Base-by-base conservation (phyloP, 805 yeast genomes). In the Lachancea meyersii region DNA sequence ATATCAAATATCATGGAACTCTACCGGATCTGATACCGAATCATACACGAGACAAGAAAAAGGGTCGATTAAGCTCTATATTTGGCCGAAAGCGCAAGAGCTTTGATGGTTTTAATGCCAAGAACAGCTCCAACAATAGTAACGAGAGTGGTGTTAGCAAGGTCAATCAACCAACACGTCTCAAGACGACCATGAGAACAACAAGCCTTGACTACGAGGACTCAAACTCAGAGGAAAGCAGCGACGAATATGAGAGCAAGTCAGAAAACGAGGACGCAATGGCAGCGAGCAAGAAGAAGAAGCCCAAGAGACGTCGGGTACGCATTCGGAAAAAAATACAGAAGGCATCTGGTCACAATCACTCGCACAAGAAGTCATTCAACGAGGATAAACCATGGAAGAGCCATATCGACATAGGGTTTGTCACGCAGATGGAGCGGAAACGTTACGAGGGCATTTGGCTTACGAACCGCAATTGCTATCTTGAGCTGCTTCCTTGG, bases 361-460 rank as follows among this genome's bases (percentile, higher is more conserved):
- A 39, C 18, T 31, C 41, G 9, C 37, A 37, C 24, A 67, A 67
- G 44, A 55, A 68, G 14, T 61, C 62, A 21, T 88, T 89, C 61
- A 82, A 89, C 57, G 95, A 83, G 54, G 86, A 84, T 46, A 87
- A 88, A 61, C 97, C 97, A 0, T 88, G 97, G 96, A 88, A 89
- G 54, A 80, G 82, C 54, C 97, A 87, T 62, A 69, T 69, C 23
- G 84, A 78, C 46, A 69, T 79, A 5, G 58, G 69, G 49, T 60
- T 67, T 31, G 65, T 71, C n/a, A 70, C 75, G 1, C 79, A 76
- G 35, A 73, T 69, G 34, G 97, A 93, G 59, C 72, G 86, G 46
- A 88, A 88, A 58, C 65, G 97, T 30, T 93, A 91, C 61, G 97
- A 89, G 61, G 94, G 95, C 20, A 75, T 93, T 13, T 93, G 96